Evolutionary conservation across 768 basidiomycete genomes (phyloP).

Genomic region (Tulasnella sp.): DNA sequence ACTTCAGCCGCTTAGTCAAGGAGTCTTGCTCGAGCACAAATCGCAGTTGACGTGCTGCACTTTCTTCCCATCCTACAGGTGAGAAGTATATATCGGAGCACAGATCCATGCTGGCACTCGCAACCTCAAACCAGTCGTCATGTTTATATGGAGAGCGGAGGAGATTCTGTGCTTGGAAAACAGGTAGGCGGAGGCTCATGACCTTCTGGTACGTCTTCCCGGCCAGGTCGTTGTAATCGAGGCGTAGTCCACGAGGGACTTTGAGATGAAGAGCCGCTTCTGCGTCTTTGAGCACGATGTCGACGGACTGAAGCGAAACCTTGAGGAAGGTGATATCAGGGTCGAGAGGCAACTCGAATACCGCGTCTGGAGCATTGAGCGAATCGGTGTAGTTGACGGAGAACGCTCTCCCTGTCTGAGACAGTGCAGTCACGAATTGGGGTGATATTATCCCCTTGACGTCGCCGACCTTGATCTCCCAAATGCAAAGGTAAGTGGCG

Average conservation of each 20-base stretch:
- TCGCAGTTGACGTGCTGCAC: slow-evolving; percentile 52
- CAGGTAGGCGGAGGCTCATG: slow-evolving; percentile 57
- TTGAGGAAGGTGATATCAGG: slow-evolving; percentile 92
- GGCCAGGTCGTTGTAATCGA: slow-evolving; percentile 74
- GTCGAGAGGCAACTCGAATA: slow-evolving; percentile 57
- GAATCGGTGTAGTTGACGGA: slow-evolving; percentile 67
- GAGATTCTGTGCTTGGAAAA: slow-evolving; percentile 50
- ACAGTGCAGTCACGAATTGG: slow-evolving; percentile 50
- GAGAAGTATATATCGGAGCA: slow-evolving; percentile 68
- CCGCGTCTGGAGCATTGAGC: slow-evolving; percentile 74
- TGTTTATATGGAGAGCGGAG: slow-evolving; percentile 36
- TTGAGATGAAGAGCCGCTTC: slow-evolving; percentile 53
- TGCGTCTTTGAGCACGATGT: slow-evolving; percentile 55
- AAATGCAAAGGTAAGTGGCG: slow-evolving; percentile 84
- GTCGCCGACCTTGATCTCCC: slow-evolving; percentile 77
- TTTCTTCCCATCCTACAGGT: slow-evolving; percentile 53
- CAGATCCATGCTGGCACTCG: slow-evolving; percentile 50
- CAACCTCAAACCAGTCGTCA: slow-evolving; percentile 64
- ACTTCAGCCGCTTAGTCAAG: slow-evolving; percentile 58
- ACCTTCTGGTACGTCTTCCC: slow-evolving; percentile 63
- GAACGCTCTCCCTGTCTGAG: slow-evolving; percentile 56
- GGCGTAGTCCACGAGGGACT: slow-evolving; percentile 55
- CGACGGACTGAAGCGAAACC: slow-evolving; percentile 52
- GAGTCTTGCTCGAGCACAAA: slow-evolving; percentile 72
- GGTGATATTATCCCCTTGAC: slow-evolving; percentile 58